These are phyloP conservation scores for Rhizodiscina lignyota DNA, from an alignment of 495 filamentous ascomycete genomes.

Conservation along the genomic window DNA sequence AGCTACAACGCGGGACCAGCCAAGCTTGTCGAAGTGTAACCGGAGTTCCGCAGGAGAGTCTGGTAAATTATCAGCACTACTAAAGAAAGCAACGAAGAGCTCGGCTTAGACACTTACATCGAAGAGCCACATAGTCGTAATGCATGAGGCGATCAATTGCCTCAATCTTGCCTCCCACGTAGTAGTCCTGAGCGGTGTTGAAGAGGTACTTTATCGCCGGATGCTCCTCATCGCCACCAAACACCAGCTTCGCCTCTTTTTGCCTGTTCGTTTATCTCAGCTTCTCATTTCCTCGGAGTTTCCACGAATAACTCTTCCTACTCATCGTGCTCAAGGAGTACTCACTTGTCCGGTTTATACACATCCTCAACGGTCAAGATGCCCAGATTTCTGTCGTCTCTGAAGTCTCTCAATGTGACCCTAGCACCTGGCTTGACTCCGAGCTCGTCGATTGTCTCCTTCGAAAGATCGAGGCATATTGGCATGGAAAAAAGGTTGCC, in stretches of 20 bases:
- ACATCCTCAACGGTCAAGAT: conserved; percentile 94
- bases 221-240: conserved; percentile 86
- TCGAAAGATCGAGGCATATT: conserved; percentile 75
- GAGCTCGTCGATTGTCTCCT: conserved; percentile 52
- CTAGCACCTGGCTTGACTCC: conserved; percentile 63
- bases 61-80: conserved; percentile 21
- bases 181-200: conserved; percentile 64
- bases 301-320: too few species aligned
- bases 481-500: conserved; percentile 94
- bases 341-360: conserved; percentile 92
- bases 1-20: conserved; percentile 89
- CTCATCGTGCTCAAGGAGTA: conserved; percentile 3
- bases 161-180: conserved; percentile 88
- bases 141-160: conserved; percentile 89
- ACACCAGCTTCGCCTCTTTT: conserved; percentile 83
- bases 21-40: conserved; percentile 95
- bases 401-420: conserved; percentile 81
- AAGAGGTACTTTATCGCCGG: conserved; percentile 83
- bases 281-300: too few species aligned
- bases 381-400: conserved; percentile 87
- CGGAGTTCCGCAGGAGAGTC: conserved; percentile 91
- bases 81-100: background rate
- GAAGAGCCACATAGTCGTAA: conserved; percentile 94
- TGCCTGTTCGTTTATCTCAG: conserved; percentile 33
- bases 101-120: conserved; percentile 42